phyloP scores from a whole-genome alignment of 495 filamentous ascomycete genomes.

The Penicillium daleae region DNA sequence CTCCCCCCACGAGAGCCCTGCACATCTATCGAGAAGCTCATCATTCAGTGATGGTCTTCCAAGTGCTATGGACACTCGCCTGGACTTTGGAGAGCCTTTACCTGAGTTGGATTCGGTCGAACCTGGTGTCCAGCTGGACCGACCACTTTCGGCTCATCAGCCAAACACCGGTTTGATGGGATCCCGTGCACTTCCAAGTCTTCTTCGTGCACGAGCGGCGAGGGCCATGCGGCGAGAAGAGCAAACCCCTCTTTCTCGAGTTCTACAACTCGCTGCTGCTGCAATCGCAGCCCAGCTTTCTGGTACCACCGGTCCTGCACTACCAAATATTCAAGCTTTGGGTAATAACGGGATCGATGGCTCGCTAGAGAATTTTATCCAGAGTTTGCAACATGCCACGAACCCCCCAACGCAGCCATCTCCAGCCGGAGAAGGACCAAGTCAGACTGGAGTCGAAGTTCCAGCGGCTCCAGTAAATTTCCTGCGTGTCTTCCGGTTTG shows the following conservation, averaged over 20 bases:
- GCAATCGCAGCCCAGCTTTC: conserved; percentile 65
- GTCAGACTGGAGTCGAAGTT: conserved; percentile 31
- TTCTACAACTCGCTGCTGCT: conserved; percentile 62
- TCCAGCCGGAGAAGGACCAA: conserved; percentile 36
- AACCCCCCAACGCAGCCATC: conserved; percentile 47
- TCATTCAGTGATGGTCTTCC: conserved; percentile 22
- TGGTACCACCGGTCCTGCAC: conserved; percentile 54
- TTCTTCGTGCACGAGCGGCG: conserved; percentile 53
- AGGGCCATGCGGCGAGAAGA: conserved; percentile 57
- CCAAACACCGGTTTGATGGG: conserved; percentile 31
- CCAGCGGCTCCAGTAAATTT: conserved; percentile 59
- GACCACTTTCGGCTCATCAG: conserved; percentile 27
- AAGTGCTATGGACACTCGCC: conserved; percentile 45
- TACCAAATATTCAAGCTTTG: conserved; percentile 61
- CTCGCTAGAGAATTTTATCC: conserved; percentile 59
- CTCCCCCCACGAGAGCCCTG: conserved; percentile 15
- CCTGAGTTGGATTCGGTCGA: conserved; percentile 52
- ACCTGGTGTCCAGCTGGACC: conserved; percentile 30
- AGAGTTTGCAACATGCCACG: conserved; percentile 58
- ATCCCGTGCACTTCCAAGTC: conserved; percentile 45
- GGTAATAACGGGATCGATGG: conserved; percentile 61
- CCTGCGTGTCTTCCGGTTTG: conserved; percentile 63
- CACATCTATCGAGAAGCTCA: conserved; percentile 4
- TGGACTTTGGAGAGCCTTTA: conserved; percentile 44
- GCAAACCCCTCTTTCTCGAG: conserved; percentile 59